Base-by-base conservation (phyloP, 148 eudicot genomes). In the Camellia japonica region DNA sequence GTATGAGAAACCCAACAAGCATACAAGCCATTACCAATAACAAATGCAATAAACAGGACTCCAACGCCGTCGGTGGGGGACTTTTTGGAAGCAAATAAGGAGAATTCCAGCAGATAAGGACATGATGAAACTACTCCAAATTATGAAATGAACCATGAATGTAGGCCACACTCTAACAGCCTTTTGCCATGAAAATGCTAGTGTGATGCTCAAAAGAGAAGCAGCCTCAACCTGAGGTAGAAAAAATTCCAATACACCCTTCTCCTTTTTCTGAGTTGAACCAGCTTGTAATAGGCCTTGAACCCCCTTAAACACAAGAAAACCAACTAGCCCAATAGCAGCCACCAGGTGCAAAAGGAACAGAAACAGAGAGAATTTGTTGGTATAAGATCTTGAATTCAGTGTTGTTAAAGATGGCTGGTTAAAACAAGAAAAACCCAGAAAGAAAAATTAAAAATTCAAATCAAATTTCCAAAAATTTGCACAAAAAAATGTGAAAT, bases 1-100 rank as follows among this genome's bases (percentile, higher is more conserved):
- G 97, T 85, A 30, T 81, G 93, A 10, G 92, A 85, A 7, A 94
- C 94, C 98, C 98, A 93, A 82, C 98, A 94, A 14, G 97, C 84
- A 65, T 94, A 94, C 23, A 94, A 82, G 0, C 98, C 98, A 79
- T 93, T 91, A 5, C 97, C 95, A 77, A 94, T 89, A 0, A 97
- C 82, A 43, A 90, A 94, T 2, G 86, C 82, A 43, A 94, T 80
- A 49, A 91, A 89, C 10, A 86, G 73, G 77, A 83, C 93, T 19
- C 97, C 98, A 74, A 91, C 85, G 3, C 85, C 98, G 79, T 91
- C 90, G 0, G 95, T 90, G 3, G 94, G 20, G 0, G 95, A 23
- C 91, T 73, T 63, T 88, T 78, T 94, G 98, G 90, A 93, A 93
- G 82, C 98, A 94, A 79, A 94, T 87, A 18, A 94, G 76, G 58